Evolutionary conservation across 75 land plant species (phyloP).

Genomic region (Gnetum montanum): DNA sequence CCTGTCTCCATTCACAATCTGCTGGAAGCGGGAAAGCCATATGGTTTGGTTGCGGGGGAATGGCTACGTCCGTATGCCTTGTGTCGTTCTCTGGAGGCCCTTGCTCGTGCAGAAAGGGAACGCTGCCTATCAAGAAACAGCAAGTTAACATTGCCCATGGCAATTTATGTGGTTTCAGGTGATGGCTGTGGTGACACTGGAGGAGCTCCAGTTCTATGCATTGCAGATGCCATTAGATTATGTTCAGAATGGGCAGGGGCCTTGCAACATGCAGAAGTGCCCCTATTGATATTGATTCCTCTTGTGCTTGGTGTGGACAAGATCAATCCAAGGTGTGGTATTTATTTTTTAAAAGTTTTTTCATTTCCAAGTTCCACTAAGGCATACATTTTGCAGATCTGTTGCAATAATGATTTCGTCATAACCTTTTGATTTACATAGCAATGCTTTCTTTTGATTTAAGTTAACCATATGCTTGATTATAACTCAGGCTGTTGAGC

Average conservation of each 20-base stretch:
- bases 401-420: no score
- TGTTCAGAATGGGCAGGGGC: conserved; percentile 40
- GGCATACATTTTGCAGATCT: no score
- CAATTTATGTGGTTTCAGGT: conserved; percentile 83
- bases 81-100: conserved; percentile 81
- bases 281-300: conserved; percentile 67
- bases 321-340: conserved; percentile 52
- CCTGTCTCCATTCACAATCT: conserved; percentile 87
- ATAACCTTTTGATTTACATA: no score
- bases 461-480: no score
- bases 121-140: conserved; percentile 4
- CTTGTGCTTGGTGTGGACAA: conserved; percentile 79
- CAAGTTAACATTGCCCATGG: conserved; percentile 47
- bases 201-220: conserved; percentile 88
- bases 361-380: no score
- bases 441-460: no score
- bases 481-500: no score
- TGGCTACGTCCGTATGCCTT: conserved; percentile 98
- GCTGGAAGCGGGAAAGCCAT: conserved; percentile 69
- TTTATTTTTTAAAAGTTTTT: no score
- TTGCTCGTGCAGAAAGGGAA: conserved; percentile 42
- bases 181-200: conserved; percentile 96
- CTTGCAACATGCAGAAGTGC: conserved; percentile 27
- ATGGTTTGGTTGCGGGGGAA: conserved; percentile 80
- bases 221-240: conserved; percentile 54